phyloP scores from a whole-genome alignment of 1,284 basidiomycete species.

The Mycena citricolor region DNA sequence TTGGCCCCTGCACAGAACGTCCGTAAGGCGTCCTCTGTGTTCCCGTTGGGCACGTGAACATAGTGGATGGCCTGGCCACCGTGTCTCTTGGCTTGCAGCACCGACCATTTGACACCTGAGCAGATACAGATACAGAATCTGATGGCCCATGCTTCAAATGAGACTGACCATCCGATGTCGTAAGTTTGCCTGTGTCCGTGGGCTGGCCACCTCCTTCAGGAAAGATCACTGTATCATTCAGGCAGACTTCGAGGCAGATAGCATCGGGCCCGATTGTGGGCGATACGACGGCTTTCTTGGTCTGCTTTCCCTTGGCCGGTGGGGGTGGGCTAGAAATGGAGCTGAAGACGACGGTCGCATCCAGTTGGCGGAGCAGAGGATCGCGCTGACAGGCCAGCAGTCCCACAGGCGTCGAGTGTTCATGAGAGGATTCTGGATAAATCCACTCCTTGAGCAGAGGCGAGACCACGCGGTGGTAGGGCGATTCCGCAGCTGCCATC shows the following conservation, averaged over 20 bases:
- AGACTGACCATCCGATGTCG: constrained; percentile 26
- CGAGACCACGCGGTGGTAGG: constrained; percentile 66
- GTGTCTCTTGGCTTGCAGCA: constrained; percentile 70
- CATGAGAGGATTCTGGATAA: not conserved
- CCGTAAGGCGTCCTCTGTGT: constrained; percentile 43
- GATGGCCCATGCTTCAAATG: too few species aligned
- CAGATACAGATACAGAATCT: constrained; percentile 23
- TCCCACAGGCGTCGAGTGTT: constrained; percentile 59
- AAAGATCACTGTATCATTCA: constrained; percentile 85
- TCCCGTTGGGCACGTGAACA: constrained; percentile 47
- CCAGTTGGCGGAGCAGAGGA: constrained; percentile 57
- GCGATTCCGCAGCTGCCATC: constrained; percentile 19
- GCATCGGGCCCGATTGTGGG: constrained; percentile 45
- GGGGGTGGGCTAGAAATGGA: constrained; percentile 42
- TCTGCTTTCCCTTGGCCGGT: constrained; percentile 43
- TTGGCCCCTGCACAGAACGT: constrained; percentile 50
- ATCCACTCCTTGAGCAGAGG: constrained; percentile 27
- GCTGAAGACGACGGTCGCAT: constrained; percentile 54
- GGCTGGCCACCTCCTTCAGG: constrained; percentile 85
- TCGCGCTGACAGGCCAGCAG: constrained; percentile 74
- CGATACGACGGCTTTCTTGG: constrained; percentile 53
- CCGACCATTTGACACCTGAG: constrained; percentile 51
- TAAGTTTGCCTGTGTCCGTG: constrained; percentile 71
- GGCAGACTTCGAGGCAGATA: constrained; percentile 56
- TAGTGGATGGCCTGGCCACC: constrained; percentile 81